Percentiles rank a stretch among this genome's conserved stretches.
Evolutionary conservation across 129 eudicot species (phyloP).

Genomic region (Artemisia tridentata): DNA sequence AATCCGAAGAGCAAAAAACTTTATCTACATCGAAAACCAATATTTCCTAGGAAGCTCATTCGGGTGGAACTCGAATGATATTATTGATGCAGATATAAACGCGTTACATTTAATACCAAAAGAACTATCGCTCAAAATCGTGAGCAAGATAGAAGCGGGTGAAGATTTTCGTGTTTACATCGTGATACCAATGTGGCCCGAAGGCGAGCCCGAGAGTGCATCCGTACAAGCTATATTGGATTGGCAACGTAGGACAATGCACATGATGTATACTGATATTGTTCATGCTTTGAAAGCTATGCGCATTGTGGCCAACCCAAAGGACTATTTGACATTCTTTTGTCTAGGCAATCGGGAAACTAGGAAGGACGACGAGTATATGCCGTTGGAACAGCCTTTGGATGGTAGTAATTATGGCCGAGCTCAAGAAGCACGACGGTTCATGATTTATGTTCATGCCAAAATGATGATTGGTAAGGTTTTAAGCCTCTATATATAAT

Average conservation of each 20-base stretch:
- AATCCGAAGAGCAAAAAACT: conserved; percentile 73
- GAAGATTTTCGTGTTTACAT: conserved; percentile 68
- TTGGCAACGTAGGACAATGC: conserved; percentile 85
- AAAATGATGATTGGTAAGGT: conserved; percentile 83
- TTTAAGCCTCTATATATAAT: background rate
- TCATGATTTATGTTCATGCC: conserved; percentile 86
- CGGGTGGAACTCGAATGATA: conserved; percentile 61
- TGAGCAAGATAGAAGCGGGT: conserved; percentile 76
- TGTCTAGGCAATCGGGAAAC: conserved; percentile 76
- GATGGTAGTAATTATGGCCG: conserved; percentile 41
- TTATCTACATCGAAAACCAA: conserved; percentile 83
- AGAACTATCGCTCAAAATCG: conserved; percentile 71
- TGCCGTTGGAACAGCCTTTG: conserved; percentile 57
- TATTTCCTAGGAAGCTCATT: conserved; percentile 84
- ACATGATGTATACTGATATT: conserved; percentile 86
- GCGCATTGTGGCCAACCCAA: conserved; percentile 60
- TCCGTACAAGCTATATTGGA: conserved; percentile 72
- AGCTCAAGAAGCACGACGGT: conserved; percentile 72
- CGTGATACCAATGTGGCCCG: conserved; percentile 95
- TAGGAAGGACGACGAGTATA: conserved; percentile 54
- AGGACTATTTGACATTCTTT: conserved; percentile 64
- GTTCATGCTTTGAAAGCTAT: conserved; percentile 57
- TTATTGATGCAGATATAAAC: conserved; percentile 53
- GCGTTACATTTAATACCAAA: conserved; percentile 74
- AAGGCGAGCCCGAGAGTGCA: conserved; percentile 67